Conservation (phyloP, 1,284 basidiomycete genomes). For the Rhodotorula sp. region DNA sequence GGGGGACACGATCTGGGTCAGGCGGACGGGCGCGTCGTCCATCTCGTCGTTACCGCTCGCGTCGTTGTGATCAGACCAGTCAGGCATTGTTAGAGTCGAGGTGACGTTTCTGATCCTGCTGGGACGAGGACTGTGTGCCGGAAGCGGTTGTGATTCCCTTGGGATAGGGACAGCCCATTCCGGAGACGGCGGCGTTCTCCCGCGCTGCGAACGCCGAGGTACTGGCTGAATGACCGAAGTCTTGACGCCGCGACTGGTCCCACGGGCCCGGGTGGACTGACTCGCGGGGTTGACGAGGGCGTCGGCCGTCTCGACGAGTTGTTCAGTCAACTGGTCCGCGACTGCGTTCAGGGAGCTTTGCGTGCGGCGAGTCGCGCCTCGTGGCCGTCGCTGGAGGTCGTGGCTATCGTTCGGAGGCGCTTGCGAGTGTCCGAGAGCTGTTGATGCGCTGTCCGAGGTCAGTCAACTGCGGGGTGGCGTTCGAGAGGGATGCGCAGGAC, state of each 20-base stretch:
- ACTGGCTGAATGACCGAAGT: background rate
- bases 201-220: too few relatives aligned
- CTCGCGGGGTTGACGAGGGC: background rate
- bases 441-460: background rate
- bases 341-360: background rate
- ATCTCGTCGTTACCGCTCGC: background rate
- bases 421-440: background rate
- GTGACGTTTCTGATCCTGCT: background rate
- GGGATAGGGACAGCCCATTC: too few relatives aligned
- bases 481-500: background rate
- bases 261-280: background rate
- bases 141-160: too few relatives aligned
- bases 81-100: background rate
- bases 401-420: background rate
- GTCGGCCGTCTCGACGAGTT: constrained; percentile 2
- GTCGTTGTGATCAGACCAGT: background rate
- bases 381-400: background rate
- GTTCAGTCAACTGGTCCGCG: background rate
- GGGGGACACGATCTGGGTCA: background rate
- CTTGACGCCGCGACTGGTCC: background rate
- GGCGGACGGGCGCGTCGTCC: background rate
- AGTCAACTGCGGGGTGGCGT: background rate
- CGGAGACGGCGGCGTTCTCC: too few relatives aligned
- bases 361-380: background rate
- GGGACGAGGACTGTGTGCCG: background rate